Conservation (phyloP, 1,139 yeast genomes). For the Suhomyces taliae region DNA sequence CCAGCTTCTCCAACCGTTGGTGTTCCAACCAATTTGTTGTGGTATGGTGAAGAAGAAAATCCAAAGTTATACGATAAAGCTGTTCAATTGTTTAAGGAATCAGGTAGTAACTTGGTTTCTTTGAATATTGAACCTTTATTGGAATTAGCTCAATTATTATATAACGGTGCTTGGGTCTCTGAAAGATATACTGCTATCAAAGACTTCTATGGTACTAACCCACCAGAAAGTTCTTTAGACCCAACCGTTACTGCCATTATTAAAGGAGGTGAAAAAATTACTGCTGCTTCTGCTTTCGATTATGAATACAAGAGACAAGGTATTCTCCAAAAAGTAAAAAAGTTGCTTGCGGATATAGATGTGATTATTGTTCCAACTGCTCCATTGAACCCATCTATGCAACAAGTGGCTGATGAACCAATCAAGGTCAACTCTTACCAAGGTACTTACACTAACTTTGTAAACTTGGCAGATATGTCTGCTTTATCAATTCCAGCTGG, state of each 20-base stretch:
- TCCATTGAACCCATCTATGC: slow-evolving; percentile 84
- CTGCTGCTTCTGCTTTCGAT: slow-evolving; percentile 82
- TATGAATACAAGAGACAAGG: slow-evolving; percentile 82
- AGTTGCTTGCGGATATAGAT: slow-evolving; percentile 60
- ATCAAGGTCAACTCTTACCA: slow-evolving; percentile 78
- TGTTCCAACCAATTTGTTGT: slow-evolving; percentile 67
- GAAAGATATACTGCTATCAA: slow-evolving; percentile 86
- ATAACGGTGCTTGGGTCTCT: slow-evolving; percentile 99
- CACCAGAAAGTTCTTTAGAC: slow-evolving; percentile 72
- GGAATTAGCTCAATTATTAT: slow-evolving; percentile 82
- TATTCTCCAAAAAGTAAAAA: slow-evolving; percentile 63
- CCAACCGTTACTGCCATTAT: slow-evolving; percentile 82
- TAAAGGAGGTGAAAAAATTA: slow-evolving; percentile 69
- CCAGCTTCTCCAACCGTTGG: slow-evolving; percentile 65
- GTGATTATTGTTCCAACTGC: slow-evolving; percentile 89
- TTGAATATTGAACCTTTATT: slow-evolving; percentile 69
- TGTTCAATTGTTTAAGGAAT: slow-evolving; percentile 52
- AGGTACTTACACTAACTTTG: slow-evolving; percentile 97
- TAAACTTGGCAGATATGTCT: slow-evolving; percentile 88
- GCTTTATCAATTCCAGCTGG: slow-evolving; percentile 93
- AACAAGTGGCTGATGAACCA: slow-evolving; percentile 75
- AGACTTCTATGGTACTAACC: slow-evolving; percentile 70
- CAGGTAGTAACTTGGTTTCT: slow-evolving; percentile 57
- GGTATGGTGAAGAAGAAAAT: slow-evolving; percentile 82
- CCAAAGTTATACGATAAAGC: slow-evolving; percentile 66